These are phyloP conservation scores for Oenanthe sinensis DNA, from an alignment of 129 eudicot species.

Conservation along the genomic window DNA sequence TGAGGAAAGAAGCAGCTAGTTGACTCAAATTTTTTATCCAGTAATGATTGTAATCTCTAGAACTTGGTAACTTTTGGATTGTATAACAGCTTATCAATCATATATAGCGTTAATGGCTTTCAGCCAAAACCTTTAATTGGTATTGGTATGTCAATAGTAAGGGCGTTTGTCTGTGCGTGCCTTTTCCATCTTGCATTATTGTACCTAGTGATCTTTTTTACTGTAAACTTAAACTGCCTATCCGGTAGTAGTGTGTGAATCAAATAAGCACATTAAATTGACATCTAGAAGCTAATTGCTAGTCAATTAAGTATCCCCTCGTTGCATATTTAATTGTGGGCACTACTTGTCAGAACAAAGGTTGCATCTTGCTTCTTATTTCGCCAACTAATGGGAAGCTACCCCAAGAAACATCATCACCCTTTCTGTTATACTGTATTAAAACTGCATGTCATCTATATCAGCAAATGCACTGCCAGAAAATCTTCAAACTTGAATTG, in stretches of 20 bases:
- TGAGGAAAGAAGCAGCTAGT: background rate
- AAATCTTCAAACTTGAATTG: too few relatives aligned
- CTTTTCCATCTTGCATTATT: background rate
- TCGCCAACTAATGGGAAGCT: too few relatives aligned
- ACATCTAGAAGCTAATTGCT: background rate
- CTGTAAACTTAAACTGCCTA: too few relatives aligned
- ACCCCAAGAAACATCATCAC: too few relatives aligned
- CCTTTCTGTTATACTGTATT: too few relatives aligned
- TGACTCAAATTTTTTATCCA: background rate
- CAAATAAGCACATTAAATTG: too few relatives aligned
- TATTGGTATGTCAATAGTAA: background rate
- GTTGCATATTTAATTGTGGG: background rate
- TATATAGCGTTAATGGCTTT: background rate
- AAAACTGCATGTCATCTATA: too few relatives aligned
- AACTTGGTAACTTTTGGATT: background rate
- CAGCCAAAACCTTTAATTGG: background rate
- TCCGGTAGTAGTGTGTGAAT: too few relatives aligned
- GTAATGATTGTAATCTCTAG: background rate
- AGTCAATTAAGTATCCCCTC: background rate
- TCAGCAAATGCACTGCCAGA: too few relatives aligned
- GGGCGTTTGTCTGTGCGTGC: background rate
- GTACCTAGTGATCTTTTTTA: background rate
- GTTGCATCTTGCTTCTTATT: too few relatives aligned
- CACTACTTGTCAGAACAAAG: background rate
- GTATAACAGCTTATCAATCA: background rate